These are phyloP conservation scores for Posidonia oceanica DNA, from an alignment of 116 monocot genomes.

Conservation along the genomic window DNA sequence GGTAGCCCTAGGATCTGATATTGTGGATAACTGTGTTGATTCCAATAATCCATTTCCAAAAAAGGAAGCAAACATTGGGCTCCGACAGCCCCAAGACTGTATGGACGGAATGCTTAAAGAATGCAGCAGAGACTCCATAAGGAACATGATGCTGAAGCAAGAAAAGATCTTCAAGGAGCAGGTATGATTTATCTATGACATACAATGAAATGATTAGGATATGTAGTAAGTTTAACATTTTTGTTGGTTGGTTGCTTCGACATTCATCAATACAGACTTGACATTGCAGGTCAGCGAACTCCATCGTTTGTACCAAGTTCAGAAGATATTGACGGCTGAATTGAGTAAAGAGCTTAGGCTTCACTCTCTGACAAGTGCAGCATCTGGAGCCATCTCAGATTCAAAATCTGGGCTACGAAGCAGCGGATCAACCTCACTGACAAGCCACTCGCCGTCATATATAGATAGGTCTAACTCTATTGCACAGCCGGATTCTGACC, in stretches of 20 bases:
- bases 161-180: conserved; percentile 47
- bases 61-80: conserved; percentile 2
- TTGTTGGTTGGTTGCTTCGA: not conserved
- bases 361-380: not conserved
- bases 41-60: not conserved
- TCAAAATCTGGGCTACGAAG: conserved; percentile 14
- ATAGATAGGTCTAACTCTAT: conserved; percentile 5
- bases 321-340: conserved; percentile 34
- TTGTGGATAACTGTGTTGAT: not conserved
- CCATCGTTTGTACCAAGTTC: conserved; percentile 43
- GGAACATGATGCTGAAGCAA: conserved; percentile 39
- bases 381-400: conserved; percentile 7
- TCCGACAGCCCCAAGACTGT: not conserved
- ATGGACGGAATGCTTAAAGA: conserved; percentile 18
- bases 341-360: conserved; percentile 9
- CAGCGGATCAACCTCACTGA: conserved; percentile 26
- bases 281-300: conserved; percentile 30
- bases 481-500: conserved; percentile 1
- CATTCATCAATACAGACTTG: not conserved
- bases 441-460: conserved; percentile 21
- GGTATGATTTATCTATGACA: conserved; percentile 8
- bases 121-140: conserved; percentile 22
- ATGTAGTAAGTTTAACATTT: not conserved
- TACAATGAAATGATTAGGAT: not conserved
- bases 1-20: not conserved